Conservation (phyloP, 2,329 filamentous ascomycete genomes). For the Clarireedia paspali region DNA sequence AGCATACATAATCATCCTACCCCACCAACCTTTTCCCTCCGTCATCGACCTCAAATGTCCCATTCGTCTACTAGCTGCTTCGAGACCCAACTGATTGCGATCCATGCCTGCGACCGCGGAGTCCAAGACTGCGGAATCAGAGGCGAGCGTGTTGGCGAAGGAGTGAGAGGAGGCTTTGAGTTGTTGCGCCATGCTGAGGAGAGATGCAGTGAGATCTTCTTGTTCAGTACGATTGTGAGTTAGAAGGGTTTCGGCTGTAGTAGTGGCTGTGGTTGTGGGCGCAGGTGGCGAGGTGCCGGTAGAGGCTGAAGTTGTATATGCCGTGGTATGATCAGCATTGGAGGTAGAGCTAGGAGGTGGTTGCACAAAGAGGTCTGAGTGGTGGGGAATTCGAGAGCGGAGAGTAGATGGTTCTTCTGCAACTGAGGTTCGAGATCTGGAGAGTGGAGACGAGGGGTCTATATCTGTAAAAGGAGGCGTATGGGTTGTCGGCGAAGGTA, state of each 20-base stretch:
- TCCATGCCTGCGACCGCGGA: slow-evolving; percentile 69
- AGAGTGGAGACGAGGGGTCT: neutral
- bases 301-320: slow-evolving; percentile 30
- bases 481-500: slow-evolving; percentile 12
- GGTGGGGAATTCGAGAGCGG: slow-evolving; percentile 18
- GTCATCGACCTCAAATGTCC: slow-evolving; percentile 69
- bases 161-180: slow-evolving; percentile 68
- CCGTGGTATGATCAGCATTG: neutral
- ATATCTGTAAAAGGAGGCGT: slow-evolving; percentile 1
- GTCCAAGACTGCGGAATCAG: slow-evolving; percentile 62
- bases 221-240: slow-evolving; percentile 75
- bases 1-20: slow-evolving; percentile 67
- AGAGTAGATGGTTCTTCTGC: slow-evolving; percentile 16
- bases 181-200: slow-evolving; percentile 71
- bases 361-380: neutral
- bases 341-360: neutral
- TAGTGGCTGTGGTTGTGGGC: slow-evolving; percentile 35
- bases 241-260: slow-evolving; percentile 63
- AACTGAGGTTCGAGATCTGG: too few species aligned
- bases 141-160: slow-evolving; percentile 65
- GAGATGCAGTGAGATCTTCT: slow-evolving; percentile 70
- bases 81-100: slow-evolving; percentile 67
- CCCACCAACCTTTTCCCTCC: slow-evolving; percentile 84
- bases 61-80: slow-evolving; percentile 70
- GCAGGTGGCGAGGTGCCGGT: slow-evolving; percentile 50